A percentile compares a stretch with the other conserved stretches of the same genome.
phyloP scores from a whole-genome alignment of 257 asterid species.

The Solanum lycopersicoides region DNA sequence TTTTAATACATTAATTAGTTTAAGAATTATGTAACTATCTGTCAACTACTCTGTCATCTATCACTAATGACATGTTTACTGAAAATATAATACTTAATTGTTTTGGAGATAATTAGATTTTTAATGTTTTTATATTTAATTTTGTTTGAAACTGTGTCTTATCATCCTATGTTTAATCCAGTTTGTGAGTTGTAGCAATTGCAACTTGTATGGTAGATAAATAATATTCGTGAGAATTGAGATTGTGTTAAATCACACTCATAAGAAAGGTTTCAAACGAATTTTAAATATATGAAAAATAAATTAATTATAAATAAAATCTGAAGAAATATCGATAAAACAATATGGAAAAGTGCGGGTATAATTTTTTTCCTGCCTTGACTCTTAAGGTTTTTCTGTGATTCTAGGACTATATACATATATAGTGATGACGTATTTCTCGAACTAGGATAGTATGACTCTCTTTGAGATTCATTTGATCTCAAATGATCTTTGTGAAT shows the following conservation, averaged over 20 bases:
- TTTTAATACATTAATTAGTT: background rate
- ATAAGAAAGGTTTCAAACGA: background rate
- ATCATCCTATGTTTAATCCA: background rate
- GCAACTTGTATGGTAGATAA: background rate
- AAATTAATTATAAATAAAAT: too few relatives aligned
- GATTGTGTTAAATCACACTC: background rate
- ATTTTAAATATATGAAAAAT: too few relatives aligned
- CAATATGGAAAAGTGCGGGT: background rate
- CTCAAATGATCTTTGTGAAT: background rate
- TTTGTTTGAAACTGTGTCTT: background rate
- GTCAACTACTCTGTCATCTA: background rate
- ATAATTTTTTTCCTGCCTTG: too few relatives aligned
- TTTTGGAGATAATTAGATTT: background rate
- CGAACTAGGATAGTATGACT: background rate
- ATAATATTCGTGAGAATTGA: background rate
- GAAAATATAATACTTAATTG: background rate
- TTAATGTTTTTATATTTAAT: background rate
- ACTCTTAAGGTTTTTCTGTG: too few relatives aligned
- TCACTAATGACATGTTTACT: background rate
- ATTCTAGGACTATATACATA: too few relatives aligned
- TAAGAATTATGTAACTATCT: background rate
- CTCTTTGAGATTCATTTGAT: too few relatives aligned
- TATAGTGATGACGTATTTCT: too few relatives aligned
- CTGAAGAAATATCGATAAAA: background rate
- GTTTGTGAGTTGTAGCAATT: background rate